Base-by-base conservation (phyloP, 495 filamentous ascomycete genomes). In the Entonaema liquescens region DNA sequence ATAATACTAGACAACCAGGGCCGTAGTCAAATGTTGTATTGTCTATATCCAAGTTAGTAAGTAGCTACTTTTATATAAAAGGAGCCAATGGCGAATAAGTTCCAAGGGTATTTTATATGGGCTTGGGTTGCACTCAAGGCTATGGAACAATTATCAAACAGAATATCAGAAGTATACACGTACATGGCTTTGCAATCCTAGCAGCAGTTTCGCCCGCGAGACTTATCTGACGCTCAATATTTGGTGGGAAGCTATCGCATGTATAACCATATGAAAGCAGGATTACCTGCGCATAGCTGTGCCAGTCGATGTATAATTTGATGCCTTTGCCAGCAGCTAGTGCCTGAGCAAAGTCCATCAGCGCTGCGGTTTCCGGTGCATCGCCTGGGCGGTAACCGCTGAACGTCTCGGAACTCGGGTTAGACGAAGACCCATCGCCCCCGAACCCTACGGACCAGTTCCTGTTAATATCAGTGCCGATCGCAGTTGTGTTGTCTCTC, bases 391-490 rank as follows among this genome's bases (percentile, higher is more conserved):
- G 47, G 6, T 61, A 50, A 11, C 88, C 88, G 67, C 82, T 83
- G 78, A 84, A 90, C 28, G 81, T 82, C 73, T 90, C 81, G 26
- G 73, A 79, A 71, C 86, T 86, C 7, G 86, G 85, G 63, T 84
- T 73, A 13, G 85, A 83, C 2, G 84, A 87, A 11, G 87, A 76
- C 3, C 85, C 85, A 19, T 47, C 80, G 13, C 83, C 83, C 47
- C 83, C 84, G 42, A 79, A 73, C 5, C 83, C 76, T 0, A 74
- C 75, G 11, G 84, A 76, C 86, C 88, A 90, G 81, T 90, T 90
- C 58, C 88, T 84, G 79, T 90, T 90, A 75, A 89, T 85, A 72
- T 90, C 88, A 13, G 78, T 81, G 21, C 88, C 88, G 26, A 89
- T 50, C 72, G 85, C 89, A 15, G 79, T 75, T 44, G 73, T 76